Percentiles rank a stretch among this genome's conserved stretches.
Evolutionary conservation across 257 asterid species (phyloP).

Genomic region (Coffea eugenioides): DNA sequence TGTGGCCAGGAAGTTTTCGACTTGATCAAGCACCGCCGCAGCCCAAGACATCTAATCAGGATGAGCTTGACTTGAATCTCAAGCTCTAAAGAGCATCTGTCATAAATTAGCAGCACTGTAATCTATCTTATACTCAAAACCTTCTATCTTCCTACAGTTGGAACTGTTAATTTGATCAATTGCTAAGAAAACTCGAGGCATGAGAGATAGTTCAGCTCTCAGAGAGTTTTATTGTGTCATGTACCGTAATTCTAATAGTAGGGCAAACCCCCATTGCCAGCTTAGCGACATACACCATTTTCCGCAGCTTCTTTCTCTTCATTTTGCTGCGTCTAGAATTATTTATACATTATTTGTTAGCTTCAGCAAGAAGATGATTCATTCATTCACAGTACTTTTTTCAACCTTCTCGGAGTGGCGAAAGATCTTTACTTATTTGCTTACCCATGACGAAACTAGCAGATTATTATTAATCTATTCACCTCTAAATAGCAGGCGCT

Average conservation of each 20-base stretch:
- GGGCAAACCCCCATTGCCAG: neutral
- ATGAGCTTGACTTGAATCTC: conserved; percentile 75
- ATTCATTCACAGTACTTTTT: neutral
- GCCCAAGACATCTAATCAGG: conserved; percentile 42
- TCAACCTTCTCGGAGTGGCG: neutral
- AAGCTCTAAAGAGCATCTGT: conserved; percentile 46
- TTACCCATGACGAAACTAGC: neutral
- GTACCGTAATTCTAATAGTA: neutral
- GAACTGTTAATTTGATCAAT: neutral
- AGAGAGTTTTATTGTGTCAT: neutral
- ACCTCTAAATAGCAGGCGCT: neutral
- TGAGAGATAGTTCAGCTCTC: neutral
- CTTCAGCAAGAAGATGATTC: neutral
- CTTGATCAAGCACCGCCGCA: conserved; percentile 41
- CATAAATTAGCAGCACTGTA: neutral
- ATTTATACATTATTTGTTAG: neutral
- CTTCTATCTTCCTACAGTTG: neutral
- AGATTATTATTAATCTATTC: too few relatives aligned
- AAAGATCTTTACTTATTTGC: too few relatives aligned
- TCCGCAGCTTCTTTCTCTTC: neutral
- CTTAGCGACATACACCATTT: neutral
- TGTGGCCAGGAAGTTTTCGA: conserved; percentile 95
- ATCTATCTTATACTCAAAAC: neutral
- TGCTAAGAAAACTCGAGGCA: neutral
- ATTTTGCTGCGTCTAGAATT: neutral